Percentiles rank a stretch among this genome's conserved stretches.
These are phyloP conservation scores for Debaryomyces maramus DNA, from an alignment of 805 yeast genomes.

Conservation along the genomic window DNA sequence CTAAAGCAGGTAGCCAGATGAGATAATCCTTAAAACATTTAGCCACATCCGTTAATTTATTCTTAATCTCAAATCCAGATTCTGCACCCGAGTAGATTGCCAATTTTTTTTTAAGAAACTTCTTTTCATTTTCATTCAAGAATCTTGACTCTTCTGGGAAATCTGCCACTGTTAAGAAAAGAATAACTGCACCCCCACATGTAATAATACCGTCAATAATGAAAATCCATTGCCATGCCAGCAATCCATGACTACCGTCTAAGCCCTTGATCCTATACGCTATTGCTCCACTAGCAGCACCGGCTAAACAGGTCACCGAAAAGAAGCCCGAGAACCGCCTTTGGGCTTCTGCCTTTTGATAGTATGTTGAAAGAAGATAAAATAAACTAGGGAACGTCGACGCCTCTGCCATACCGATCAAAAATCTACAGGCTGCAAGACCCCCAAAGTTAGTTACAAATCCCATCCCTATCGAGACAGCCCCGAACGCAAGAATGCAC, in stretches of 20 bases:
- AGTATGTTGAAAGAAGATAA: constrained; percentile 66
- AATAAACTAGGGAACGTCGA: constrained; percentile 77
- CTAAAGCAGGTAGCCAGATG: constrained; percentile 56
- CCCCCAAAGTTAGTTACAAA: constrained; percentile 59
- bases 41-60: constrained; percentile 45
- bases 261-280: constrained; percentile 64
- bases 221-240: constrained; percentile 54
- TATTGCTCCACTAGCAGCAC: constrained; percentile 76
- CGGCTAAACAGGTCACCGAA: constrained; percentile 70
- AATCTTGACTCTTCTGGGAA: constrained; percentile 69
- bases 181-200: constrained; percentile 33
- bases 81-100: constrained; percentile 43
- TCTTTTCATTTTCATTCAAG: constrained; percentile 49
- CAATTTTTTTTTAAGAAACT: constrained; percentile 58
- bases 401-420: constrained; percentile 68
- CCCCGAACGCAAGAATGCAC: constrained; percentile 65
- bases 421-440: constrained; percentile 59
- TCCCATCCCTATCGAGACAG: constrained; percentile 65
- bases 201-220: constrained; percentile 47
- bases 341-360: constrained; percentile 64
- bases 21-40: constrained; percentile 59
- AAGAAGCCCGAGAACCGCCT: constrained; percentile 69
- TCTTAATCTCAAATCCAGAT: constrained; percentile 51
- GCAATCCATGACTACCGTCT: constrained; percentile 42
- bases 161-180: constrained; percentile 58